These are phyloP conservation scores for Carex littledalei DNA, from an alignment of 176 grass and related monocot genomes.

Conservation along the genomic window DNA sequence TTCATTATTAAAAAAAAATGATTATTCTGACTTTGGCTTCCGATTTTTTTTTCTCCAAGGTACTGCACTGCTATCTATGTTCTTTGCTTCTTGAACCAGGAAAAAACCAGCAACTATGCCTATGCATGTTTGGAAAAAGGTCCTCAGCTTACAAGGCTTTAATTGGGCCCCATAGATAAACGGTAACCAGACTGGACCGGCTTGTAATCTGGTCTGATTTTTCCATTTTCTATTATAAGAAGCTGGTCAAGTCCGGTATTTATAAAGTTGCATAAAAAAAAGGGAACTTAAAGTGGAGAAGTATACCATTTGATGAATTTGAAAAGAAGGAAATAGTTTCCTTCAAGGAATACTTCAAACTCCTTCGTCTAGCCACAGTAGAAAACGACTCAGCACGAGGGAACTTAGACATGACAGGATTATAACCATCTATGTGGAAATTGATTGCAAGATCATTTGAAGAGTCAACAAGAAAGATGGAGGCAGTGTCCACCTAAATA, in stretches of 20 bases:
- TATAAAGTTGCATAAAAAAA: constrained; percentile 20
- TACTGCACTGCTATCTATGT: not conserved
- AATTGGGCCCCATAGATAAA: not conserved
- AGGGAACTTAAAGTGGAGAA: constrained; percentile 9
- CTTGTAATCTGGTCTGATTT: not conserved
- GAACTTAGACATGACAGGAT: constrained; percentile 53
- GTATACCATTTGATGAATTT: constrained; percentile 53
- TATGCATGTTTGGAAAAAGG: not conserved
- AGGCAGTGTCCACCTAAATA: constrained; percentile 58
- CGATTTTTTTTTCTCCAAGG: not conserved
- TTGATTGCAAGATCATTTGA: constrained; percentile 84
- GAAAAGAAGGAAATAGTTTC: constrained; percentile 81
- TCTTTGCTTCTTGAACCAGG: not conserved
- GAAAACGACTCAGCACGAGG: constrained; percentile 78
- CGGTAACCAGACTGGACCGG: not conserved
- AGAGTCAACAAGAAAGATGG: constrained; percentile 74
- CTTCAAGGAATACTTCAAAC: constrained; percentile 55
- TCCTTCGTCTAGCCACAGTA: constrained; percentile 51
- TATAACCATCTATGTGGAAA: constrained; percentile 70
- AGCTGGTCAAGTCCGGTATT: not conserved
- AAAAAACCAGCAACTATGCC: not conserved
- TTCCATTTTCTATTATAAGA: not conserved
- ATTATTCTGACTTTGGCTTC: not conserved
- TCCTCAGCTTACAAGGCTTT: not conserved
- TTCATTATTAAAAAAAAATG: not conserved